A percentile compares a stretch with the other conserved stretches of the same genome.
These are phyloP conservation scores for Tricharina praecox DNA, from an alignment of 495 filamentous ascomycete genomes.

Conservation along the genomic window DNA sequence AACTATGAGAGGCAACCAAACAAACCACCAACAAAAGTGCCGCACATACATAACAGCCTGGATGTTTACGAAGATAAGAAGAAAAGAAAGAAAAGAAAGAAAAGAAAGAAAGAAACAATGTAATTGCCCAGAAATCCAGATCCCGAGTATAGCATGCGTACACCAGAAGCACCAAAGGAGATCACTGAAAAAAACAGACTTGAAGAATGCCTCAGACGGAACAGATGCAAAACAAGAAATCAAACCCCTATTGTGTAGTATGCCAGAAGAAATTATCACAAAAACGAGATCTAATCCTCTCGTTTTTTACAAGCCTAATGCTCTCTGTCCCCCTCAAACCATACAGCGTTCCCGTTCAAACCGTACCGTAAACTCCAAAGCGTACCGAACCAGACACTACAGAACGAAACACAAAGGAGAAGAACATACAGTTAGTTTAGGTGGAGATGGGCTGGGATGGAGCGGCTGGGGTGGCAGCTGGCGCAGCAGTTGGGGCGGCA, in stretches of 20 bases:
- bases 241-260: conserved; percentile 9
- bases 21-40: too few relatives aligned
- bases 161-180: conserved; percentile 7
- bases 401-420: conserved; percentile 2
- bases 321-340: too few relatives aligned
- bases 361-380: conserved; percentile 16
- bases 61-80: not conserved
- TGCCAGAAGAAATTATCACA: conserved; percentile 14
- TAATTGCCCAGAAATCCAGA: conserved; percentile 5
- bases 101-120: not conserved
- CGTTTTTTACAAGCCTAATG: too few relatives aligned
- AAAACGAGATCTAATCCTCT: conserved; percentile 8
- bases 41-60: too few relatives aligned
- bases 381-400: not conserved
- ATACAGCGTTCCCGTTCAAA: too few relatives aligned
- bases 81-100: not conserved
- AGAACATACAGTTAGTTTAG: conserved; percentile 1
- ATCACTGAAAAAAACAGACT: conserved; percentile 4
- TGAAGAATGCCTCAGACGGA: conserved; percentile 7
- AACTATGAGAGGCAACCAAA: too few relatives aligned
- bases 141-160: conserved; percentile 6
- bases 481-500: conserved; percentile 12
- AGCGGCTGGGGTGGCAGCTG: not conserved
- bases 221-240: conserved; percentile 12
- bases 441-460: not conserved